Base-by-base conservation (phyloP, 169 alveolate genomes). In the Plasmodium cynomolgi region DNA sequence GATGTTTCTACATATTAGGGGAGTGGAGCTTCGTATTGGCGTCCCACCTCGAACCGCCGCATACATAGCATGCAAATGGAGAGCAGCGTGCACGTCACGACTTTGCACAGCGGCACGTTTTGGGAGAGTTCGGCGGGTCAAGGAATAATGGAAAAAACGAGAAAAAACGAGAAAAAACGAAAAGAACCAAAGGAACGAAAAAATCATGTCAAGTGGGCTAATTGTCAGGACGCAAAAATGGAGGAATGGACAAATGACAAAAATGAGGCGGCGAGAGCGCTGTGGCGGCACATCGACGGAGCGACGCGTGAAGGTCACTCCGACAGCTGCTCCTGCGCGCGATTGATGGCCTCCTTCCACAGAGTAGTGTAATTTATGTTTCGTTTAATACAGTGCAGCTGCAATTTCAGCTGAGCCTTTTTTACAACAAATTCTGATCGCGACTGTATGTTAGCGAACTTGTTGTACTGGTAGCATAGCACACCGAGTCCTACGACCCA, bases 401-500 rank as follows among this genome's bases (percentile, higher is more conserved):
- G 80, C 54, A 88, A 41, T 79, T 88, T 88, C 23, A 88, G 39
- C 50, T 88, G 94, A 17, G 47, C 90, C 81, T 62, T 88, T 41
- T 79, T 88, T 58, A 88, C 58, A 37, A 88, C 81, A 88, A 88
- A 88, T 58, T 88, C 94, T 1, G 94, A 88, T 11, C 81, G 58
- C 72, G 94, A 88, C 33, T 88, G 94, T 20, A 88, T 88, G 56
- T 80, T 88, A 8, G 90, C 54, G 62, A 34, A 77, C 20, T 88
- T 88, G 34, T 34, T 88, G 73, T 88, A 79, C 20, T 31, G 47
- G 82, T 88, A 88, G 50, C 83, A 79, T 33, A 88, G 54, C 17
- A 34, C 39, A 4, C 94, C 94, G 8, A 88, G 82, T 13, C 94
- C 94, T 39, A 88, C 56, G 23, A 88, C 94, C 94, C 94, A 88